phyloP scores from a whole-genome alignment of 1,284 basidiomycete genomes.

The Pseudozyma tsukubaensis region DNA sequence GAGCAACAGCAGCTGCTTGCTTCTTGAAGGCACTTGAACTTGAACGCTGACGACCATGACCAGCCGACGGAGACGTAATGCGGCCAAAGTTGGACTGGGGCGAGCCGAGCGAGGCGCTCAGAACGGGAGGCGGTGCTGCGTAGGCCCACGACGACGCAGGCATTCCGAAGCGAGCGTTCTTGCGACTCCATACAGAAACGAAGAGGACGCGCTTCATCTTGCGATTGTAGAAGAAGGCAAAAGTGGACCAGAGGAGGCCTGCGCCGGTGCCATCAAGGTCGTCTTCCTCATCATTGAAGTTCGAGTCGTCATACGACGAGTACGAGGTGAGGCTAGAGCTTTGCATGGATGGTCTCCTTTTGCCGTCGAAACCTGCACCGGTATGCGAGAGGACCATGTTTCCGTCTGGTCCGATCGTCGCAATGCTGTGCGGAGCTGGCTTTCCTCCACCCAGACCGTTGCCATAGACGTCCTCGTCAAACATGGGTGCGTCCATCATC shows the following conservation, averaged over 20 bases:
- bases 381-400: conserved; percentile 37
- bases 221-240: conserved; percentile 96
- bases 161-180: conserved; percentile 70
- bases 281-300: conserved; percentile 72
- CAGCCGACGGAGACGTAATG: conserved; percentile 5
- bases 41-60: conserved; percentile 22
- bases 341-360: conserved; percentile 28
- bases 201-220: conserved; percentile 91
- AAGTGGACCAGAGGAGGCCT: conserved; percentile 93
- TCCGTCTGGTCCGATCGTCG: conserved; percentile 40
- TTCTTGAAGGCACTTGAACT: conserved; percentile 27
- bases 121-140: conserved; percentile 36
- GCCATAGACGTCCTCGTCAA: conserved; percentile 65
- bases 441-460: conserved; percentile 47
- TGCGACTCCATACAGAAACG: conserved; percentile 91
- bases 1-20: conserved; percentile 15
- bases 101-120: conserved; percentile 42
- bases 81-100: conserved; percentile 28
- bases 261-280: conserved; percentile 73
- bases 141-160: conserved; percentile 42
- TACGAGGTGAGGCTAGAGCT: conserved; percentile 33
- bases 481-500: conserved; percentile 62
- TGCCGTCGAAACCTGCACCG: conserved; percentile 15
- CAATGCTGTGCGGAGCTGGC: conserved; percentile 25
- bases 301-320: conserved; percentile 34